phyloP scores from a whole-genome alignment of 148 eudicot genomes.

The Dianthus caryophyllus region DNA sequence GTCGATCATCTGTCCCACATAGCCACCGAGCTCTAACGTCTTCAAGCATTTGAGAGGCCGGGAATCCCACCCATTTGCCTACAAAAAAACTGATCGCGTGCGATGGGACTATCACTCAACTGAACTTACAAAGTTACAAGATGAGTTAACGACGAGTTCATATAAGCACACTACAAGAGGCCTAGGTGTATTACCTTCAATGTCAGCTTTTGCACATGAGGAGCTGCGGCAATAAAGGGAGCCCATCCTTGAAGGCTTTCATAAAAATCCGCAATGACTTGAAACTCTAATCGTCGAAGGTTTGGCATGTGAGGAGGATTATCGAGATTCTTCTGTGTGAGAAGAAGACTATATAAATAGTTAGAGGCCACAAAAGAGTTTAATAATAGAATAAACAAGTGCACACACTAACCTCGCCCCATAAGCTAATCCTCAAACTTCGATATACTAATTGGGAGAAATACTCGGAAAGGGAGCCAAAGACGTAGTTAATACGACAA shows the following conservation, averaged over 20 bases:
- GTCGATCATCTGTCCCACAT: no score
- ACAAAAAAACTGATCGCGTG: not conserved
- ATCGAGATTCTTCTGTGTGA: no score
- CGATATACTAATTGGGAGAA: constrained; percentile 12
- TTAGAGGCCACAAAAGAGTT: no score
- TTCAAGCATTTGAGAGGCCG: constrained; percentile 8
- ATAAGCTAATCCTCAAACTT: not conserved
- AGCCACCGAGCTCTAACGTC: constrained; percentile 11
- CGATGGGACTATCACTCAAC: not conserved
- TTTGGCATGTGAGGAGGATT: no score
- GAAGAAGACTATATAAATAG: no score
- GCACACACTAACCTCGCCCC: not conserved
- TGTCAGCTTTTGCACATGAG: constrained; percentile 1
- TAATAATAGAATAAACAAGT: no score
- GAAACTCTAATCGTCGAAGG: no score
- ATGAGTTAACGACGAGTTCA: not conserved
- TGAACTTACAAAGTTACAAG: not conserved
- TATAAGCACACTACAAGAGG: no score
- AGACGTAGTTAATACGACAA: not conserved
- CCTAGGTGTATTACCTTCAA: not conserved
- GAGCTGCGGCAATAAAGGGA: constrained; percentile 9
- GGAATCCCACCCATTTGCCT: not conserved
- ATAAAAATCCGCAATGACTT: no score
- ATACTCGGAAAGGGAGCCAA: constrained; percentile 7
- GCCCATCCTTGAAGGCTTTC: constrained; percentile 9